Percentiles rank a stretch among this genome's conserved stretches.
Evolutionary conservation across 257 asterid species (phyloP).

Genomic region (Lantana camara): DNA sequence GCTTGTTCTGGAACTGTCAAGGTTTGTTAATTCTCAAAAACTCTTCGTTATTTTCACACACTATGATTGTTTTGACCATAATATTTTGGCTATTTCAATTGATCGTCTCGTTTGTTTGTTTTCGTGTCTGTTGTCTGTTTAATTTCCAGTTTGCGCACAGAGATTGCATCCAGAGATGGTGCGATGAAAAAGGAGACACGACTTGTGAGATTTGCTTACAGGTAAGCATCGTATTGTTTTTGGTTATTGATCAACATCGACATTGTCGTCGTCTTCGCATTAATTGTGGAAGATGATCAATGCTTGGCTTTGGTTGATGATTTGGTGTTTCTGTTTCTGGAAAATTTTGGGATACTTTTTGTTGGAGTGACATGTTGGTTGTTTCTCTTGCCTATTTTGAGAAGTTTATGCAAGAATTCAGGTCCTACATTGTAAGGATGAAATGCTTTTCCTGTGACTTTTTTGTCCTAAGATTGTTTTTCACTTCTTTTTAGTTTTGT

Average conservation of each 20-base stretch:
- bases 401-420: conserved; percentile 24
- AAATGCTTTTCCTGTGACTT: not conserved
- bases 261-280: not conserved
- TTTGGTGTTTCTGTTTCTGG: conserved; percentile 3
- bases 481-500: too few species aligned
- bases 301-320: not conserved
- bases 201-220: conserved; percentile 88
- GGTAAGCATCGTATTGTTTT: conserved; percentile 36
- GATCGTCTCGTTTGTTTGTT: conserved; percentile 20
- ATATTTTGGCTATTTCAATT: not conserved
- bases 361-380: not conserved
- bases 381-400: conserved; percentile 25
- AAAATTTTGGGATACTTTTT: conserved; percentile 20
- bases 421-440: conserved; percentile 25
- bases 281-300: conserved; percentile 8
- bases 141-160: conserved; percentile 87
- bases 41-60: too few species aligned
- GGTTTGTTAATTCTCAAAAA: conserved; percentile 36
- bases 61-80: too few species aligned
- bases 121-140: not conserved
- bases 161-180: conserved; percentile 97
- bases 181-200: conserved; percentile 85
- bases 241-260: not conserved
- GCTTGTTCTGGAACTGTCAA: conserved; percentile 92
- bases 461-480: not conserved